phyloP scores from a whole-genome alignment of 306 rosid genomes.

The Luffa aegyptiaca region DNA sequence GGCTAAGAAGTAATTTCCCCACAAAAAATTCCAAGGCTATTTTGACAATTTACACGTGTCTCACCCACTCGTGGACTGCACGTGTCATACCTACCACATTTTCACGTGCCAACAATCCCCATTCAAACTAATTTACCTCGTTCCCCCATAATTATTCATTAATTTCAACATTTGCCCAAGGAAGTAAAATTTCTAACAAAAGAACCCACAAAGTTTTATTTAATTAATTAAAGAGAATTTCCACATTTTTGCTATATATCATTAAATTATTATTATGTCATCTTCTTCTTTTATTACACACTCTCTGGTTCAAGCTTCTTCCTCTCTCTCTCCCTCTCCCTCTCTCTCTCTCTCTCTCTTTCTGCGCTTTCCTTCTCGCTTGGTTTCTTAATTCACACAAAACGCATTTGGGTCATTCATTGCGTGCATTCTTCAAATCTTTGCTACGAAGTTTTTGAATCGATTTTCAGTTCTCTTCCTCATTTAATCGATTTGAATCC shows the following conservation, averaged over 20 bases:
- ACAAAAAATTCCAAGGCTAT: background rate
- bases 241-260: background rate
- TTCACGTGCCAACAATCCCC: background rate
- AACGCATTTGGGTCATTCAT: conserved; percentile 19
- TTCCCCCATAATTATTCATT: background rate
- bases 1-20: background rate
- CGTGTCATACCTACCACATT: conserved; percentile 1
- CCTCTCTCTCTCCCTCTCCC: too few relatives aligned
- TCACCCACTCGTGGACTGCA: background rate
- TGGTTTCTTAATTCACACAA: conserved; percentile 35
- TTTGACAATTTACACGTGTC: background rate
- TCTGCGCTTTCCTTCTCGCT: conserved; percentile 23
- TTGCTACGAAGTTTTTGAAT: conserved; percentile 18
- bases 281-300: background rate
- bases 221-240: background rate
- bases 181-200: background rate
- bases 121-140: background rate
- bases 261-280: background rate
- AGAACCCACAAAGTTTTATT: background rate
- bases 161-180: background rate
- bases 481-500: background rate
- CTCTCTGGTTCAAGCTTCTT: conserved; percentile 8
- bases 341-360: background rate
- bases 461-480: conserved; percentile 14
- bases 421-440: conserved; percentile 17